A percentile compares a stretch with the other conserved stretches of the same genome.
These are phyloP conservation scores for Annulohypoxylon bovei DNA, from an alignment of 495 filamentous ascomycete genomes.

Conservation along the genomic window DNA sequence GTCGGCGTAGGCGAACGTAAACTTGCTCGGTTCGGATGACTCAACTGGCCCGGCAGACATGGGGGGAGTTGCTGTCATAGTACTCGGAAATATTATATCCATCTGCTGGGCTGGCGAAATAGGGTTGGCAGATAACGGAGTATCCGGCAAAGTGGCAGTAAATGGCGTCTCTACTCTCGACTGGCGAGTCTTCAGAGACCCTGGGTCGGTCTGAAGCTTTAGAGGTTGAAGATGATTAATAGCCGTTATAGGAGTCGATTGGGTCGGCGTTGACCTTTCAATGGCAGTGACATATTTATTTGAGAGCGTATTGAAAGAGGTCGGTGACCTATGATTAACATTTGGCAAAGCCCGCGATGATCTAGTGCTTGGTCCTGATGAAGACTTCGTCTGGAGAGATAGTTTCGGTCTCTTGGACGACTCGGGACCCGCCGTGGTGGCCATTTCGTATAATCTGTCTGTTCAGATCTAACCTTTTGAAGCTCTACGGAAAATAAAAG, in stretches of 20 bases:
- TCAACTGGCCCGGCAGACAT: slow-evolving; percentile 58
- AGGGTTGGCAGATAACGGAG: slow-evolving; percentile 56
- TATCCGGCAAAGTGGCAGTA: slow-evolving; percentile 55
- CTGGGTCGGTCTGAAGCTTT: slow-evolving; percentile 56
- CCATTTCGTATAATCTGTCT: background rate
- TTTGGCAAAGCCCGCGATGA: slow-evolving; percentile 50
- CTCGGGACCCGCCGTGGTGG: slow-evolving; percentile 35
- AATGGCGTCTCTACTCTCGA: slow-evolving; percentile 53
- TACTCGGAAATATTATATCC: slow-evolving; percentile 55
- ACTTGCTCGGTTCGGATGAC: slow-evolving; percentile 47
- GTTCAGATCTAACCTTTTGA: background rate
- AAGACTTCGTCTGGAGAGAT: slow-evolving; percentile 74
- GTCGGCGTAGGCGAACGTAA: slow-evolving; percentile 50
- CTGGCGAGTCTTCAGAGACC: slow-evolving; percentile 36
- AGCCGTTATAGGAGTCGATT: slow-evolving; percentile 52
- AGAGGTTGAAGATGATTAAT: slow-evolving; percentile 56
- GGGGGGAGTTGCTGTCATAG: slow-evolving; percentile 61
- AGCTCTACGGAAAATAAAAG: slow-evolving; percentile 6
- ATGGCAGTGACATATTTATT: slow-evolving; percentile 79
- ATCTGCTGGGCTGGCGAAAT: slow-evolving; percentile 52
- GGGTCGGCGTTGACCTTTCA: slow-evolving; percentile 68
- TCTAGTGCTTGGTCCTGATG: slow-evolving; percentile 39
- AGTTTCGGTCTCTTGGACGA: slow-evolving; percentile 74
- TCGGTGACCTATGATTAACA: slow-evolving; percentile 75
- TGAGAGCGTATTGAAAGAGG: slow-evolving; percentile 81